Conservation (phyloP, 176 grass and related monocot genomes). For the Microstegium vimineum region DNA sequence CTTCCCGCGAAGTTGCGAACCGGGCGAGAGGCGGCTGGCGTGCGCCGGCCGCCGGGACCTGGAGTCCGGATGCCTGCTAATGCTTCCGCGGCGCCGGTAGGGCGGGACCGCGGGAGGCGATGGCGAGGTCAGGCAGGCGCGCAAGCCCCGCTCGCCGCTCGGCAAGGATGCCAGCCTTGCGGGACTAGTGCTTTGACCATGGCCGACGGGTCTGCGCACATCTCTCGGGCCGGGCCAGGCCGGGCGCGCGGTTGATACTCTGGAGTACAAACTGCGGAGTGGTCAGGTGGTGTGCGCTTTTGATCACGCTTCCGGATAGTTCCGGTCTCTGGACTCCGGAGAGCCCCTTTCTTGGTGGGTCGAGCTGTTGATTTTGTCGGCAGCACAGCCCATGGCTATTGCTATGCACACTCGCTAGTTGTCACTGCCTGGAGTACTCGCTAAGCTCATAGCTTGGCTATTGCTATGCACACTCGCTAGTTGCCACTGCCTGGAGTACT, state of each 20-base stretch:
- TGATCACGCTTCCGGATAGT: slow-evolving; percentile 25
- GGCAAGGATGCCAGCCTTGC: neutral
- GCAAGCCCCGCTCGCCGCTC: no score
- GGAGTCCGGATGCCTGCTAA: neutral
- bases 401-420: neutral
- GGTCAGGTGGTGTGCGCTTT: neutral
- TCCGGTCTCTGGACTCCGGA: neutral
- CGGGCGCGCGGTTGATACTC: neutral
- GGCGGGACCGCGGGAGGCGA: neutral
- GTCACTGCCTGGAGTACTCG: neutral
- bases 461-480: no score
- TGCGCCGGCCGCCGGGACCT: neutral
- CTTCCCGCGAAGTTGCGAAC: no score
- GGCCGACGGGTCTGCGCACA: neutral
- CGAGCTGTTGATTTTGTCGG: slow-evolving; percentile 2
- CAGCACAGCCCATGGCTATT: neutral
- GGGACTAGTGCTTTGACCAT: neutral
- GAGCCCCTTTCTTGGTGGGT: neutral
- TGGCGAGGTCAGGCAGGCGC: neutral
- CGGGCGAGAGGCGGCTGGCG: neutral
- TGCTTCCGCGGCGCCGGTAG: neutral
- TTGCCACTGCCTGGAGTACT: no score
- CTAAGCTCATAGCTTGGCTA: no score
- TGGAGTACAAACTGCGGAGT: no score
- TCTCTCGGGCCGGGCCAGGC: neutral